A percentile compares a stretch with the other conserved stretches of the same genome.
Evolutionary conservation across 1,284 basidiomycete genomes (phyloP).

Genomic region (Moesziomyces globuligerus): DNA sequence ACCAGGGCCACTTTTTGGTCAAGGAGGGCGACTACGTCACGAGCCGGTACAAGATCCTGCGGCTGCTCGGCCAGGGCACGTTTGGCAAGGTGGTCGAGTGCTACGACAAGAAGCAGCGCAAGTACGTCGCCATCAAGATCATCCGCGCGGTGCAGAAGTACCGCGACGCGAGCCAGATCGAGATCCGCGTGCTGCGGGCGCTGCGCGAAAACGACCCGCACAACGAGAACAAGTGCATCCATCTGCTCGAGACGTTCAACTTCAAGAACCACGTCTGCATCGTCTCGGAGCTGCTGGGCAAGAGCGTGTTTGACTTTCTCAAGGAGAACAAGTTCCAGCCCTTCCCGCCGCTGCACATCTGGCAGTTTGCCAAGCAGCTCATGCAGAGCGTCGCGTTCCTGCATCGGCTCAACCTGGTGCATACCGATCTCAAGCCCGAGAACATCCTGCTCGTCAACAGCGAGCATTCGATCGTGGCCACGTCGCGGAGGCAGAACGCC

Average conservation of each 20-base stretch:
- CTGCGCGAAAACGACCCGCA: conserved; percentile 88
- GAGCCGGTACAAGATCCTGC: conserved; percentile 75
- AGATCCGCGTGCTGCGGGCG: conserved; percentile 91
- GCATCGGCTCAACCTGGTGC: conserved; percentile 88
- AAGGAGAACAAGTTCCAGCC: conserved; percentile 98
- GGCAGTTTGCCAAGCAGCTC: conserved; percentile 91
- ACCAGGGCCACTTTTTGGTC: conserved; percentile 69
- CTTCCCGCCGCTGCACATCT: conserved; percentile 94
- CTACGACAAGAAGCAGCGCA: conserved; percentile 75
- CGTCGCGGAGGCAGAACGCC: conserved; percentile 54
- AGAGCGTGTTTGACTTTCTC: conserved; percentile 98
- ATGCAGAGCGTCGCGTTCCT: conserved; percentile 93
- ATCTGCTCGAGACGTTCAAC: conserved; percentile 93
- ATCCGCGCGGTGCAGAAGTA: conserved; percentile 74
- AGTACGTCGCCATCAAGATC: conserved; percentile 95
- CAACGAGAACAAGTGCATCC: conserved; percentile 96
- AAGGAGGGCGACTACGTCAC: conserved; percentile 64
- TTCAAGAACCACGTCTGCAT: conserved; percentile 98
- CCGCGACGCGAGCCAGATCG: conserved; percentile 97
- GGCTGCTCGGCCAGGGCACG: conserved; percentile 93
- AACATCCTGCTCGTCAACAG: conserved; percentile 89
- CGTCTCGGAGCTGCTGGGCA: conserved; percentile 93
- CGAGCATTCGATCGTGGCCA: conserved; percentile 71
- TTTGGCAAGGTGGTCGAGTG: conserved; percentile 99
- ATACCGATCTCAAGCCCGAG: conserved; percentile 94